Conservation (phyloP, 257 asterid species). For the Fraxinus cuspidata region DNA sequence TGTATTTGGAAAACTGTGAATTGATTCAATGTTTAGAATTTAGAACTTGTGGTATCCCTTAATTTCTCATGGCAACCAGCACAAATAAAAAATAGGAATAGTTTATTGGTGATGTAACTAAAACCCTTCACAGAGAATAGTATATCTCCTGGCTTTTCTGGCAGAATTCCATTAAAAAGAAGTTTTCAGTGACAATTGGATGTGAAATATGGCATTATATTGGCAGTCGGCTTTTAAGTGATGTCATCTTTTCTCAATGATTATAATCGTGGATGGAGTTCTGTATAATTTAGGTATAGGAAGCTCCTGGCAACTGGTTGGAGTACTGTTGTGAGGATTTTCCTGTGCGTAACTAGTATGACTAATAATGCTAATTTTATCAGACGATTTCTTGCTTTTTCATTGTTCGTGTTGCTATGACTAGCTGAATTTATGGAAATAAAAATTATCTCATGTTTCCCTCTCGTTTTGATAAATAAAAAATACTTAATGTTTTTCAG, state of each 20-base stretch:
- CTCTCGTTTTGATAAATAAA: not conserved
- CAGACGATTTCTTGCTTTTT: not conserved
- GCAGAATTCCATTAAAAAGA: not conserved
- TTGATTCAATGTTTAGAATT: not conserved
- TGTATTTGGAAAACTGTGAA: not conserved
- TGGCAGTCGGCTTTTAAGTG: not conserved
- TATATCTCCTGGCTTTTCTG: not conserved
- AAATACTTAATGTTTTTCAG: not conserved
- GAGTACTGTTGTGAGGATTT: not conserved
- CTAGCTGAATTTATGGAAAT: not conserved
- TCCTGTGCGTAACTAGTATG: not conserved
- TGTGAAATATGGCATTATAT: not conserved
- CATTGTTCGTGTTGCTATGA: not conserved
- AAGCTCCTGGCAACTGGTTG: not conserved
- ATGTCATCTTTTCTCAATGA: not conserved
- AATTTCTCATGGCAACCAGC: not conserved
- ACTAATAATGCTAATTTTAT: not conserved
- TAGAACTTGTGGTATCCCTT: not conserved
- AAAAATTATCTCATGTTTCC: not conserved
- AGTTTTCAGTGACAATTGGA: not conserved
- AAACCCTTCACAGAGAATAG: not conserved
- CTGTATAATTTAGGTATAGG: not conserved
- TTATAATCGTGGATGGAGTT: not conserved
- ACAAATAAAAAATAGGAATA: not conserved
- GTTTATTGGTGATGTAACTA: not conserved